Percentiles rank a stretch among this genome's conserved stretches.
phyloP scores from a whole-genome alignment of 2,329 filamentous ascomycete genomes.

The Pseudonectria foliicola region DNA sequence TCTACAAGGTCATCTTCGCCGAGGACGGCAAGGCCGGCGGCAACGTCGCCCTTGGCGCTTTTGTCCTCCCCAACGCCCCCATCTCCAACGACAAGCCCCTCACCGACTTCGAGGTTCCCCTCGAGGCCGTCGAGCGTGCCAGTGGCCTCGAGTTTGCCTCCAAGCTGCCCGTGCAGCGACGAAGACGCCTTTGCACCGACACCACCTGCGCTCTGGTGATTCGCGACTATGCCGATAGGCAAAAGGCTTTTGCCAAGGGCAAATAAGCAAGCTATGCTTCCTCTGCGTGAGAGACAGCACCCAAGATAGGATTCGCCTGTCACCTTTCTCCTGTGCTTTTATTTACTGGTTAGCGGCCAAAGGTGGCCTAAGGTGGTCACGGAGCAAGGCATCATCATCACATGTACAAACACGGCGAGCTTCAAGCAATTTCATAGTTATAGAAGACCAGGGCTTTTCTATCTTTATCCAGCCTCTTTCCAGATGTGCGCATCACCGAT shows the following conservation, averaged over 20 bases:
- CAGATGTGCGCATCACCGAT: not conserved
- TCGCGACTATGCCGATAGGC: conserved; percentile 63
- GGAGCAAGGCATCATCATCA: not conserved
- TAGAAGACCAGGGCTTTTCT: not conserved
- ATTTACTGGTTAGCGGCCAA: no score
- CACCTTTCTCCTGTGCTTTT: no score
- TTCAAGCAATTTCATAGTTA: no score
- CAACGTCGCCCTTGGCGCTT: conserved; percentile 83
- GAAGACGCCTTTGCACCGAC: conserved; percentile 78
- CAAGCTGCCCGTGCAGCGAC: conserved; percentile 65
- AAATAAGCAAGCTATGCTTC: no score
- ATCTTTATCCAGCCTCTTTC: not conserved
- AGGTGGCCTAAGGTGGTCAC: no score
- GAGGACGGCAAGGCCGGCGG: conserved; percentile 68
- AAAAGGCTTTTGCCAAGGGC: conserved; percentile 48
- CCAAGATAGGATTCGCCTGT: no score
- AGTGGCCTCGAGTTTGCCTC: conserved; percentile 85
- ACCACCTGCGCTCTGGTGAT: conserved; percentile 77
- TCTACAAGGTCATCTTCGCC: conserved; percentile 98
- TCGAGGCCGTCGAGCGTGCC: conserved; percentile 88
- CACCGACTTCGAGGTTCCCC: conserved; percentile 85
- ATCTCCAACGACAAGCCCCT: conserved; percentile 86
- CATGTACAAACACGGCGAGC: conserved; percentile 1
- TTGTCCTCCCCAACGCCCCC: conserved; percentile 85
- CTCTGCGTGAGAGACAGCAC: no score